phyloP scores from a whole-genome alignment of 2,329 filamentous ascomycete species.

The Fusarium sambucinum region DNA sequence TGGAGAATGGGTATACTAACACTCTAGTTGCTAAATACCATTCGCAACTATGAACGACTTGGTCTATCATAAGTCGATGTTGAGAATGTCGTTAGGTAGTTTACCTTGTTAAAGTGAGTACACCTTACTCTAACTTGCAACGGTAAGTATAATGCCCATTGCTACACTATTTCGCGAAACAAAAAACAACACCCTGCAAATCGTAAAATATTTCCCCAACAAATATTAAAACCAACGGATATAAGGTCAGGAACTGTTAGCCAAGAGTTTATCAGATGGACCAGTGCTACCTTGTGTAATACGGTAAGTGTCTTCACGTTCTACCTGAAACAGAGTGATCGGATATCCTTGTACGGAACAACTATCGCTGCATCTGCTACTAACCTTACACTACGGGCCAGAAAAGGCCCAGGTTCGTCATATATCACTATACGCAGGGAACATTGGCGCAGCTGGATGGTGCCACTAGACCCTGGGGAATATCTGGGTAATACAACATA shows the following conservation, averaged over 20 bases:
- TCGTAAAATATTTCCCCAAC: not conserved
- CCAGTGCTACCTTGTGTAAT: not conserved
- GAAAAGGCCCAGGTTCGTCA: constrained; percentile 6
- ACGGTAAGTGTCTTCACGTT: constrained; percentile 28
- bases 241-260: constrained; percentile 2
- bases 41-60: not conserved
- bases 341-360: constrained; percentile 27
- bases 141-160: not conserved
- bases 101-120: not conserved
- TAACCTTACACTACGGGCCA: constrained; percentile 8
- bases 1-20: not conserved
- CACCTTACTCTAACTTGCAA: not conserved
- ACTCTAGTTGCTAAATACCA: not conserved
- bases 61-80: not conserved
- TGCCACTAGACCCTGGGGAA: constrained; percentile 24
- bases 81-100: not conserved
- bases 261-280: constrained; percentile 7
- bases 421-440: constrained; percentile 11
- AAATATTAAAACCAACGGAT: not conserved
- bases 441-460: constrained; percentile 7
- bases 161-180: not conserved
- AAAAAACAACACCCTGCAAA: not conserved
- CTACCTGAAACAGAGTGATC: constrained; percentile 43
- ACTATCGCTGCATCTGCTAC: constrained; percentile 18
- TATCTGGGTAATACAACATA: constrained; percentile 25